Base-by-base conservation (phyloP, 495 filamentous ascomycete genomes). In the Lophiostoma macrostomum region DNA sequence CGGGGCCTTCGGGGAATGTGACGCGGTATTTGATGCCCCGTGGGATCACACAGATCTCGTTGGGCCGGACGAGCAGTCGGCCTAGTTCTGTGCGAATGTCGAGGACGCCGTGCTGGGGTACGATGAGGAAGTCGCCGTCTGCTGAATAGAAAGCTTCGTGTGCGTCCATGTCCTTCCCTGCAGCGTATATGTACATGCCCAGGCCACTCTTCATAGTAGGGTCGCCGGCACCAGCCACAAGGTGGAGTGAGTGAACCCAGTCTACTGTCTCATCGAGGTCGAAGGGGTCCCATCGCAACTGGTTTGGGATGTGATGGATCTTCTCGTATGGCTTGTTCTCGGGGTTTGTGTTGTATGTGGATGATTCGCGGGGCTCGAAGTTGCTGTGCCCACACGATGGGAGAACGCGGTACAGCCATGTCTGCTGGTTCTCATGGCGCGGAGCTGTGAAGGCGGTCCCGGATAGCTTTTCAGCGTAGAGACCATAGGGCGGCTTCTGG, bases 401-500 rank as follows among this genome's bases (percentile, higher is more conserved):
- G 23, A 95, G 74, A 53, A 95, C 88, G 10, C 91, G 81, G 67
- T 96, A 95, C n/a, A 95, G 82, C 91, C 91, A 96, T 30, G 90
- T 79, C 64, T 95, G 91, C 66, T 85, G 82, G 72, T 95, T 96
- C 66, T 93, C 87, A 69, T 84, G 79, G 14, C 91, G 80, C 0
- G 91, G 91, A 5, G 90, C 88, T 22, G 91, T 96, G 67, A 96
- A 96, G 30, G 91, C 85, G 5, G 91, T 95, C 13, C 91, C 91
- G 0, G 91, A 95, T 23, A 96, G 80, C 77, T 95, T 95, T 69
- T 96, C 91, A 39, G 88, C 79, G 67, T 95, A 96, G 31, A 96
- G 79, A 1, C 90, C 91, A 41, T 85, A 81, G 0, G 88, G 78
- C 2, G 83, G 86, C 60, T 93, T 91, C 65, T 95, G 91, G 1